Evolutionary conservation across 2,329 filamentous ascomycete genomes (phyloP), one percentile per base, ranked within the genome.

Genomic region (Lasiodiplodia gonubiensis): DNA sequence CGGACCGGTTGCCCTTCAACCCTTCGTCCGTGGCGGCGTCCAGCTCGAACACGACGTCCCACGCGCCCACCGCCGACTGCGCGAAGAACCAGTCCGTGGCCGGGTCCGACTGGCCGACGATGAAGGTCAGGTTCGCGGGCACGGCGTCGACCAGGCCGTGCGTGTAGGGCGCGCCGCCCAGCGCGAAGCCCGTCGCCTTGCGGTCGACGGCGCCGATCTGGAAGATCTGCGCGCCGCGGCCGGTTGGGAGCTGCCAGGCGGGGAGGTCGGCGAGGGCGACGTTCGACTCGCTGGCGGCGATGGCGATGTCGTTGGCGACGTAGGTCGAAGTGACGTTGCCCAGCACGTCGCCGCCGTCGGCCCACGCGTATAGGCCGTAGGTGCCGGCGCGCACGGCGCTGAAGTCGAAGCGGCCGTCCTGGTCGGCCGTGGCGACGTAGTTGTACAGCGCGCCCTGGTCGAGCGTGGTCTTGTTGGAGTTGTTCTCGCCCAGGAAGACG

Each of bases 281-380:
- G 14, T 16, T 7, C 5, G 46, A 3, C 12, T 18, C 74, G 4
- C 72, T 73, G 0, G 76, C 70, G 2, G 71, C 64, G n/a, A 85
- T 76, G 1, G 70, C 73, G 27, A 85, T 73, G 63, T 81, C 78
- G 67, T 82, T 81, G 16, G 76, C 72, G 0, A 80, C 72, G 69
- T 82, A 79, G 25, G 78, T 79, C 0, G 83, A 84, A 10, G 80
- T 80, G 1, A 86, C 82, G 61, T 84, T 79, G 12, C 73, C 74
- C n/a, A 84, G 74, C 4, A 69, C 71, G 30, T 27, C 11, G n/a
- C 80, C 81, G 68, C 82, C 39, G 68, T 83, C 82, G 1, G 81
- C 80, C 83, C 84, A 86, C 0, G 83, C 83, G 67, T 85, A 82
- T 1, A 86, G 71, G 0, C 79, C 83, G 69, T 85, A 86, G 1